Percentiles rank a stretch among this genome's conserved stretches.
Evolutionary conservation across 768 basidiomycete species (phyloP).

Genomic region (Crassisporium funariophilum): DNA sequence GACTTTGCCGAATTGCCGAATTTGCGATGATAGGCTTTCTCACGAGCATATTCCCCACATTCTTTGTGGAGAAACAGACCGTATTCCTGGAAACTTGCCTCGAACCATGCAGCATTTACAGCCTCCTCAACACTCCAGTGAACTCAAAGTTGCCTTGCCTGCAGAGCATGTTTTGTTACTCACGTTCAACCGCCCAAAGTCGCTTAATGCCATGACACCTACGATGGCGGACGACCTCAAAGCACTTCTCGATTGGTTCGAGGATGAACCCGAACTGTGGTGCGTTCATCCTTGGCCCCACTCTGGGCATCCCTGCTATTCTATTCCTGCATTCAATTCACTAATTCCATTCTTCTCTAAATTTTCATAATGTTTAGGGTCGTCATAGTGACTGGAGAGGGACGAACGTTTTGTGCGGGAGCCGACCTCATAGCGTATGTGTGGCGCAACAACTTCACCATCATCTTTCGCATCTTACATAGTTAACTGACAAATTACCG

Average conservation of each 20-base stretch:
- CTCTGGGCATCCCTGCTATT: neutral
- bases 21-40: too few relatives aligned
- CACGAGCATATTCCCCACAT: conserved; percentile 2
- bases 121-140: conserved; percentile 34
- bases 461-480: neutral
- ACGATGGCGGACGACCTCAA: conserved; percentile 56
- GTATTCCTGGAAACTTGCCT: too few relatives aligned
- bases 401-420: conserved; percentile 76
- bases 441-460: conserved; percentile 1
- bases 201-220: conserved; percentile 75
- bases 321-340: conserved; percentile 1
- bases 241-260: conserved; percentile 68
- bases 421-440: conserved; percentile 76
- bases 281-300: conserved; percentile 31
- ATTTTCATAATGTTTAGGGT: conserved; percentile 51
- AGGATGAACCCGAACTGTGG: conserved; percentile 73
- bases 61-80: neutral
- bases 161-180: conserved; percentile 41
- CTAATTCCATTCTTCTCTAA: neutral
- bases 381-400: conserved; percentile 71
- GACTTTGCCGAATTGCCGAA: too few relatives aligned
- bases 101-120: conserved; percentile 21
- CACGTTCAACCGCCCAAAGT: conserved; percentile 63
- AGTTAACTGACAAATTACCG: neutral
- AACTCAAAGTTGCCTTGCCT: conserved; percentile 41